Evolutionary conservation across 2,329 filamentous ascomycete species (phyloP).

Genomic region (Ascochyta clinopodiicola): DNA sequence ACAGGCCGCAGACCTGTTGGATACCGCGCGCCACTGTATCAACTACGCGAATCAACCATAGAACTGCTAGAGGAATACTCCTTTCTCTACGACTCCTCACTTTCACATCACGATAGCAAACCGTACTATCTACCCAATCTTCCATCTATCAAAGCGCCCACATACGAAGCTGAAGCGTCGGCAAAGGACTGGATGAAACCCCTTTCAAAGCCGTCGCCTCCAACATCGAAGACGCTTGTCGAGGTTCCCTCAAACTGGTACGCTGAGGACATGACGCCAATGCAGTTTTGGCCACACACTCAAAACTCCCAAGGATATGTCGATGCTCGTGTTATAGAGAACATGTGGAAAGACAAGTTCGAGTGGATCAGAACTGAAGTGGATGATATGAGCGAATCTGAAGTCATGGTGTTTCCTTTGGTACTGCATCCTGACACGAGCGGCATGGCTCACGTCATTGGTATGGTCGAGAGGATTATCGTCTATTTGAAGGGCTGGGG

Average conservation of each 20-base stretch:
- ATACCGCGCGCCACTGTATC: constrained; percentile 61
- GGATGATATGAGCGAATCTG: constrained; percentile 43
- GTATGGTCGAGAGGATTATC: constrained; percentile 62
- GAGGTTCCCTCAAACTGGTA: constrained; percentile 61
- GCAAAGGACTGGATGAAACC: constrained; percentile 57
- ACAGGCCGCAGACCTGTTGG: constrained; percentile 56
- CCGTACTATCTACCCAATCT: constrained; percentile 57
- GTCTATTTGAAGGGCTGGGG: constrained; percentile 57
- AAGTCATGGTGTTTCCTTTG: constrained; percentile 57
- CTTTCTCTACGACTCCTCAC: constrained; percentile 60
- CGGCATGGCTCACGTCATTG: constrained; percentile 67
- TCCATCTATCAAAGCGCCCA: constrained; percentile 50
- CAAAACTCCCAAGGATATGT: constrained; percentile 65
- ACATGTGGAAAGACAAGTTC: constrained; percentile 67
- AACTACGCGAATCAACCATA: constrained; percentile 58
- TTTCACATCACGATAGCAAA: constrained; percentile 58
- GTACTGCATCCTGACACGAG: constrained; percentile 65
- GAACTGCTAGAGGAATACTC: constrained; percentile 56
- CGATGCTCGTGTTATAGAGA: constrained; percentile 62
- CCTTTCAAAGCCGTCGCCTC: constrained; percentile 31
- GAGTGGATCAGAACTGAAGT: constrained; percentile 57
- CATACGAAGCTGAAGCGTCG: constrained; percentile 47
- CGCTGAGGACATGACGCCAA: constrained; percentile 59
- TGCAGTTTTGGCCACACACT: constrained; percentile 56
- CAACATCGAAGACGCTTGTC: constrained; percentile 46